Evolutionary conservation across 148 eudicot species (phyloP).

Genomic region (Tetragonia tetragonoides): DNA sequence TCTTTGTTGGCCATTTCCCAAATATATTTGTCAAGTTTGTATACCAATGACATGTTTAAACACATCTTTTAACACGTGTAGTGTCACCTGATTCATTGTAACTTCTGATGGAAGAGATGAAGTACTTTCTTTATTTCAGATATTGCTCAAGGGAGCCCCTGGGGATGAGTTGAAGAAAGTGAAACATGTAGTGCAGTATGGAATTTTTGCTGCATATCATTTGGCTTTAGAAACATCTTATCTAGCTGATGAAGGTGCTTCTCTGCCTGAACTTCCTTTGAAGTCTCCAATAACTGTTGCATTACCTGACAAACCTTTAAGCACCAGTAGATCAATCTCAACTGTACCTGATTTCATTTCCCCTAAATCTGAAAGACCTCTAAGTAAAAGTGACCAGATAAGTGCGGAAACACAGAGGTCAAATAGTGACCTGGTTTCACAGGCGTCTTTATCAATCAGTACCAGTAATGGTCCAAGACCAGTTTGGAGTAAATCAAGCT

Average conservation of each 20-base stretch:
- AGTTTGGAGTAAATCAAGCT: constrained; percentile 23
- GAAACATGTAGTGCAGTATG: constrained; percentile 91
- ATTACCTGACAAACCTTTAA: constrained; percentile 73
- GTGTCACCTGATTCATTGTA: constrained; percentile 5
- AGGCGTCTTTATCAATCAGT: constrained; percentile 26
- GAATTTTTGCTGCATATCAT: constrained; percentile 97
- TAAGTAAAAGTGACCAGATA: constrained; percentile 26
- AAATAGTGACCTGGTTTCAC: constrained; percentile 34
- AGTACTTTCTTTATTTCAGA: constrained; percentile 44
- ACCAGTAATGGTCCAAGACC: constrained; percentile 18
- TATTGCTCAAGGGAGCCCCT: constrained; percentile 87
- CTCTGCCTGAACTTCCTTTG: constrained; percentile 73
- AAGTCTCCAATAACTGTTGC: constrained; percentile 71
- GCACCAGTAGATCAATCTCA: constrained; percentile 65
- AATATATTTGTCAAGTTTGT: background rate
- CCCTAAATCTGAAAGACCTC: constrained; percentile 50
- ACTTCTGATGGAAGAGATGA: constrained; percentile 2
- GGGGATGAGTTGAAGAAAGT: constrained; percentile 96
- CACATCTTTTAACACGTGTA: background rate
- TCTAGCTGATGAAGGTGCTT: constrained; percentile 98
- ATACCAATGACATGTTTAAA: background rate
- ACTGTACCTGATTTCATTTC: constrained; percentile 51
- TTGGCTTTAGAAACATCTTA: constrained; percentile 97
- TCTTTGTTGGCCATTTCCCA: constrained; percentile 5
- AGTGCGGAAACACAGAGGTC: constrained; percentile 35